These are phyloP conservation scores for Phascolomyces articulosus DNA, from an alignment of 371 early-diverging fungal species.

Conservation along the genomic window DNA sequence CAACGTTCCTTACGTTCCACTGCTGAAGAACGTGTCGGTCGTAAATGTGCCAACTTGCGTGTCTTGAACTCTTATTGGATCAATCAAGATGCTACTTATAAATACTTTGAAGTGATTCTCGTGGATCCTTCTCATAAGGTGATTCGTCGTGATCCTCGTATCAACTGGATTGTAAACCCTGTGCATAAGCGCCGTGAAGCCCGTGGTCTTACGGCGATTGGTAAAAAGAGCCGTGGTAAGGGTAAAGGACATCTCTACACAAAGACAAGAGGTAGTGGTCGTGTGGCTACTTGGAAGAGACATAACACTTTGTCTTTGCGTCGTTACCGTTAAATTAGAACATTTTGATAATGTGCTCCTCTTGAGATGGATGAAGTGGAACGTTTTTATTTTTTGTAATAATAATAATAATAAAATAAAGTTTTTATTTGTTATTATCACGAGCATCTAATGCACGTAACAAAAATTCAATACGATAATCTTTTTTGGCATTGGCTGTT, in stretches of 20 bases:
- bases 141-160: slow-evolving; percentile 93
- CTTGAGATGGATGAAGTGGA: not conserved
- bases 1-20: slow-evolving; percentile 90
- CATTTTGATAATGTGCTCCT: no score
- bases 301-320: slow-evolving; percentile 82
- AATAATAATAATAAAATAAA: not conserved
- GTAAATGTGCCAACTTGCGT: slow-evolving; percentile 93
- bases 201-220: slow-evolving; percentile 97
- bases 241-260: slow-evolving; percentile 98
- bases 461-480: slow-evolving; percentile 42
- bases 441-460: slow-evolving; percentile 34
- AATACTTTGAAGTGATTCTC: slow-evolving; percentile 99
- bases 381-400: not conserved
- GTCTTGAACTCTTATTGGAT: slow-evolving; percentile 99
- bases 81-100: slow-evolving; percentile 98
- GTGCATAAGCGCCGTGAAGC: slow-evolving; percentile 99
- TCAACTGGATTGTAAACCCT: slow-evolving; percentile 96
- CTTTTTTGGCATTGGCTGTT: slow-evolving; percentile 37
- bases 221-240: slow-evolving; percentile 97
- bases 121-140: slow-evolving; percentile 97
- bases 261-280: slow-evolving; percentile 98
- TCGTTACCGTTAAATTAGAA: slow-evolving; percentile 73
- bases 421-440: slow-evolving; percentile 4
- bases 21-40: slow-evolving; percentile 98
- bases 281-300: slow-evolving; percentile 74